Evolutionary conservation across 352 stramenopile species (phyloP).

Genomic region (Hyaloperonospora arabidopsidis): DNA sequence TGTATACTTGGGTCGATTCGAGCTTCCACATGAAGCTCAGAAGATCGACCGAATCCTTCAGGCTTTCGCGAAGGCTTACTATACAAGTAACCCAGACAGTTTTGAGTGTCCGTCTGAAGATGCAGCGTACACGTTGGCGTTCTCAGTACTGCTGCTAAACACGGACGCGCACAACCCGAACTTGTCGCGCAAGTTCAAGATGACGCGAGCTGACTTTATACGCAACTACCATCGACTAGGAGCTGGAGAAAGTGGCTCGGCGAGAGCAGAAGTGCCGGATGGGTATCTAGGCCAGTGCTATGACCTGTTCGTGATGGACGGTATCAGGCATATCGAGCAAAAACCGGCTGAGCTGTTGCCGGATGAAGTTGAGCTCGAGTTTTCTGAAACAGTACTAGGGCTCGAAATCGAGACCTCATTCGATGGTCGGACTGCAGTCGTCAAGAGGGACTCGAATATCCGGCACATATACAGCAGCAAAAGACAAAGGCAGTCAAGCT

Average conservation of each 20-base stretch:
- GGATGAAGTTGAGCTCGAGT: slow-evolving; percentile 65
- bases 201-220: slow-evolving; percentile 65
- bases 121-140: slow-evolving; percentile 67
- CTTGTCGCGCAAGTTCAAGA: slow-evolving; percentile 59
- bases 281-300: slow-evolving; percentile 51
- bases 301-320: slow-evolving; percentile 49
- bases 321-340: slow-evolving; percentile 52
- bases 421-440: slow-evolving; percentile 54
- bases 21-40: slow-evolving; percentile 64
- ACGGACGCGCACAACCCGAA: slow-evolving; percentile 73
- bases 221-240: slow-evolving; percentile 61
- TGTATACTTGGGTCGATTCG: slow-evolving; percentile 65
- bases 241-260: slow-evolving; percentile 18
- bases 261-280: slow-evolving; percentile 32
- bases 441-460: slow-evolving; percentile 45
- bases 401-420: slow-evolving; percentile 76
- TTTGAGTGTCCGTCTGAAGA: slow-evolving; percentile 56
- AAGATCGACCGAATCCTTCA: slow-evolving; percentile 84
- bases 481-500: slow-evolving; percentile 18
- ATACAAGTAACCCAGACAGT: slow-evolving; percentile 43
- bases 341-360: slow-evolving; percentile 36
- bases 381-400: slow-evolving; percentile 42
- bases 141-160: slow-evolving; percentile 73
- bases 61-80: slow-evolving; percentile 66
- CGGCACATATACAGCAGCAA: slow-evolving; percentile 44